Conservation (phyloP, 805 yeast species). For the Yarrowia phangngaensis region DNA sequence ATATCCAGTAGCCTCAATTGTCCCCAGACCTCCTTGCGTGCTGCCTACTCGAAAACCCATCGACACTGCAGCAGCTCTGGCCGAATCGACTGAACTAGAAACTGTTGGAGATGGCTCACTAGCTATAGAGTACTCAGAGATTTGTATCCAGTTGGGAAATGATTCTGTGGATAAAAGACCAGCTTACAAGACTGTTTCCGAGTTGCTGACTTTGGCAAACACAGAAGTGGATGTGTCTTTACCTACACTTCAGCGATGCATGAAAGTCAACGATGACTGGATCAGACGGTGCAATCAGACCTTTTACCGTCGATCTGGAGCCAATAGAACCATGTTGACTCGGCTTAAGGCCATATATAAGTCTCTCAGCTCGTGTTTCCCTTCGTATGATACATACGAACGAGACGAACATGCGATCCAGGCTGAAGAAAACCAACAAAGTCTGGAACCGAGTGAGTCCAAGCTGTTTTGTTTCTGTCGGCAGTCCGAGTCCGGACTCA, state of each 20-base stretch:
- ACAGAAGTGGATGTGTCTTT: slow-evolving; percentile 4
- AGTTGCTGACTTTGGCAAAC: slow-evolving; percentile 1
- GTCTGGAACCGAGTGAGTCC: slow-evolving; percentile 35
- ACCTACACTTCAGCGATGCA: slow-evolving; percentile 13
- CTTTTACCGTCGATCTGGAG: slow-evolving; percentile 42
- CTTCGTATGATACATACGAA: slow-evolving; percentile 28
- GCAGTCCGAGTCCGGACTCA: slow-evolving; percentile 72
- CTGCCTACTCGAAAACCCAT: not conserved
- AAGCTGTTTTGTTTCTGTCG: slow-evolving; percentile 47
- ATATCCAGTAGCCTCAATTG: not conserved
- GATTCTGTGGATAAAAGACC: slow-evolving; percentile 17
- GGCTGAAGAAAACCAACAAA: slow-evolving; percentile 63
- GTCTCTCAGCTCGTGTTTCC: slow-evolving; percentile 25
- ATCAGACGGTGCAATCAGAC: slow-evolving; percentile 38
- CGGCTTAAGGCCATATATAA: slow-evolving; percentile 35
- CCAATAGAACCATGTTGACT: slow-evolving; percentile 36
- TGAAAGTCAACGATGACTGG: slow-evolving; percentile 41
- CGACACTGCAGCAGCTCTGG: slow-evolving; percentile 17
- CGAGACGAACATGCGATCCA: slow-evolving; percentile 51
- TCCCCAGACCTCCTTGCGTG: not conserved
- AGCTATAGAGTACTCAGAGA: slow-evolving; percentile 13
- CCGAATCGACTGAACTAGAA: slow-evolving; percentile 11
- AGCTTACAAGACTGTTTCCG: not conserved
- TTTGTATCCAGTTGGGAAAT: slow-evolving; percentile 3
- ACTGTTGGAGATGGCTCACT: slow-evolving; percentile 9